Base-by-base conservation (phyloP, 2,329 filamentous ascomycete species). In the Lasiodiplodia sp. region DNA sequence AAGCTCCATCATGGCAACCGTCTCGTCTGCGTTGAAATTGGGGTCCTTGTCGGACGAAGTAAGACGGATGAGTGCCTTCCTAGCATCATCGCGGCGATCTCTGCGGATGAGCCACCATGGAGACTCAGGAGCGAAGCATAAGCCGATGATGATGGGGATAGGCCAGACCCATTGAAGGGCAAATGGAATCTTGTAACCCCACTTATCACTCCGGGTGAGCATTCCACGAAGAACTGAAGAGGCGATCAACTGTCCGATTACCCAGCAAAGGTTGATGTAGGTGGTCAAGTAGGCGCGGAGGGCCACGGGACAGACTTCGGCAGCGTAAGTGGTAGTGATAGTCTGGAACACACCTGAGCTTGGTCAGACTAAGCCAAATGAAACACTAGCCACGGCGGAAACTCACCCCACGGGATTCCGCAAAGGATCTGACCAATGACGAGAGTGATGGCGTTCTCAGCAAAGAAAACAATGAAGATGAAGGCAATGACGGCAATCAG, bases 1-100 rank as follows among this genome's bases (percentile, higher is more conserved):
- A 75, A 96, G 92, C 3, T 93, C 88, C 88, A 97, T 97, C 92
- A 96, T 95, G 72, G 92, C 89, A 70, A 97, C 86, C 0, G 92
- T 96, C 18, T 76, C 75, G 56, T 77, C 75, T 14, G 72, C 70
- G 2, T 90, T 91, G 34, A 93, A 81, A 5, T 47, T 28, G 10
- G 76, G 73, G 57, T 76, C 75, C 10, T 72, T 71, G 28, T 77
- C 74, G 69, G 75, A 75, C 31, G 86, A 89, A 1, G 90, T 92
- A 28, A 93, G 81, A 3, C 90, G 87, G 58, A 90, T 80, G 23
- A 93, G 83, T 2, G 89, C 83, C 47, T 82, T 80, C 79, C 90
- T 90, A 23, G 91, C 91, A 18, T 90, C 88, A 5, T 87, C 86
- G 47, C 86, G 80, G 53, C 85, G 85, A 28, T 88, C 88, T 71